A percentile compares a stretch with the other conserved stretches of the same genome.
These are phyloP conservation scores for Taphrina wiesneri DNA, from an alignment of 1,139 yeast genomes.

Conservation along the genomic window DNA sequence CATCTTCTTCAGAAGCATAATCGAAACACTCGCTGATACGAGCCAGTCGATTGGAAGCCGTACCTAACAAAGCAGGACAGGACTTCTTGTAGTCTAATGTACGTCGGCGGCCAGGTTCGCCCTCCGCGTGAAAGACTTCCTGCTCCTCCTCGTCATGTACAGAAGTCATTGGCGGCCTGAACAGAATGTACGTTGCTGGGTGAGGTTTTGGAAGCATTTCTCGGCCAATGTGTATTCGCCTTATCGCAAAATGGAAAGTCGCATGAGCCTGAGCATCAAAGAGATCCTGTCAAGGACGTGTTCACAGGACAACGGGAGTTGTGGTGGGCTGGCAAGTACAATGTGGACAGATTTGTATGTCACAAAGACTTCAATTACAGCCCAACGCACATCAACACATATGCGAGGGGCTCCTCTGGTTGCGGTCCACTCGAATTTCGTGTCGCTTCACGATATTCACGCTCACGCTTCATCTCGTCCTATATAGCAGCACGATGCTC, in stretches of 20 bases:
- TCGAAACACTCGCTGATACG: not conserved
- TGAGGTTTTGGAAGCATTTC: slow-evolving; percentile 3
- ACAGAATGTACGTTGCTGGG: slow-evolving; percentile 17
- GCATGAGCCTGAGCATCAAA: too few relatives aligned
- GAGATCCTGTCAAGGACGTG: too few relatives aligned
- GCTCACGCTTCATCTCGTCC: not conserved
- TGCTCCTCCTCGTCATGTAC: not conserved
- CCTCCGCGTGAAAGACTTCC: not conserved
- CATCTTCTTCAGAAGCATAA: not conserved
- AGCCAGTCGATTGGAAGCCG: slow-evolving; percentile 17
- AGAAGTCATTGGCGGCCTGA: not conserved
- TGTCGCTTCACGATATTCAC: not conserved
- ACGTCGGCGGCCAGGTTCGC: not conserved
- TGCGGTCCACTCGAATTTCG: not conserved
- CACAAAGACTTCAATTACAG: too few relatives aligned
- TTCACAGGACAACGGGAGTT: too few relatives aligned
- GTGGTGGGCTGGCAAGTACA: too few relatives aligned
- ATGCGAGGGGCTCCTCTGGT: not conserved
- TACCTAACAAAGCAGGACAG: slow-evolving; percentile 27
- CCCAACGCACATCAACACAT: slow-evolving; percentile 5
- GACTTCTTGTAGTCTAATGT: slow-evolving; percentile 14
- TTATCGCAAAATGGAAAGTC: too few relatives aligned
- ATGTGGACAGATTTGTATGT: too few relatives aligned
- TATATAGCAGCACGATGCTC: too few relatives aligned
- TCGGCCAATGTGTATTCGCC: not conserved